Base-by-base conservation (phyloP, 345 rosid species). In the Xanthoceras sorbifolium region DNA sequence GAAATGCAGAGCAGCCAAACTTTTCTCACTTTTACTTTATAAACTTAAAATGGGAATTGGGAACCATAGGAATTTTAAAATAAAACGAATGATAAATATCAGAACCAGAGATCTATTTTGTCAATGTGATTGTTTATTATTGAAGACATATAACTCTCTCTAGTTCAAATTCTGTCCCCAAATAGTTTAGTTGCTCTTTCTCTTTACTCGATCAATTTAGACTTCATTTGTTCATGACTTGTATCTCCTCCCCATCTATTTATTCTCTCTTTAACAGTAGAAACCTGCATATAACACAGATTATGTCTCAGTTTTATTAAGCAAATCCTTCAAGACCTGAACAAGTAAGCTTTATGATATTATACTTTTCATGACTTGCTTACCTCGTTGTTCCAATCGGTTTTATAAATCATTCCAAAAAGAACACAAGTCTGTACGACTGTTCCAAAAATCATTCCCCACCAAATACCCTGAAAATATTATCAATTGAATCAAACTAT, bases 311-410 rank as follows among this genome's bases (percentile, higher is more conserved):
- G 22, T 3, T 12, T n/a, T 0, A 71, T 69, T 28, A 61, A 22
- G 63, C 23, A 18, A 67, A 72, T 1, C 29, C 29, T 63, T 28
- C 18, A 25, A 64, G 25, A 11, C 25, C 44, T 72, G 26, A 65
- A 59, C 17, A 9, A 28, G n/a, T n/a, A 9, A 63, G 29, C 28
- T 52, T 57, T 23, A 3, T 23, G 18, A 73, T 8, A 54, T 1
- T 2, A 15, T 54, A 10, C 1, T 5, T 26, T 74, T n/a, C 17
- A 28, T 15, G 44, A 6, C 46, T 42, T 1, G 9, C 26, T 67
- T 64, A 86, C 97, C 89, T 93, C 98, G 72, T 55, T 85, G 77
- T 55, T 85, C 97, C 97, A 93, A 57, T 91, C 89, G 25, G 94
- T 90, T 76, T 75, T 89, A 71, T 81, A 90, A 22, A 91, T 79